Evolutionary conservation across 2,329 filamentous ascomycete genomes (phyloP), one percentile per base, ranked within the genome.

Genomic region (Bipolaris oryzae): DNA sequence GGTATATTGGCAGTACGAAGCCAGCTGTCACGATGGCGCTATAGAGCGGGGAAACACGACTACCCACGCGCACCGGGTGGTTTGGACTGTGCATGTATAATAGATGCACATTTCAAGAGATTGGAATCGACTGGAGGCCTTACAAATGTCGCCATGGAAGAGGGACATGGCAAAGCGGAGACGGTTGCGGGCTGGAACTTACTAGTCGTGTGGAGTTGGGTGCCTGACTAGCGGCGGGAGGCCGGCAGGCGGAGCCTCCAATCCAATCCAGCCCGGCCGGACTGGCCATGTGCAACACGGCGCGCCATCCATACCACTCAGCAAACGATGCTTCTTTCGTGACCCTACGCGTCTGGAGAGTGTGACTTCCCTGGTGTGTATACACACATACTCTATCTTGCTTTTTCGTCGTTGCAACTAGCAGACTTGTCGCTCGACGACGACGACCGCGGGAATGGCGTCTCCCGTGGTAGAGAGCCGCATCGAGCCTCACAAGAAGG

Each of bases 401-500:
- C n/a, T 34, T 3, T 15, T 41, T 25, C 0, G 3, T 10, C 3
- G 3, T n/a, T 31, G 9, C 35, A 13, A 7, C 6, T 1, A 18
- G 4, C 16, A 38, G 39, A 13, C 18, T 18, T 13, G 38, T 33
- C 33, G 43, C 54, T 28, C 11, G n/a, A 28, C 2, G 2, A 21
- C 21, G 7, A 21, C 49, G 11, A 33, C 20, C 23, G 21, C 28
- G 28, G 20, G 33, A 34, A 77, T 77, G 75, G 74, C 75, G 21
- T 77, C 74, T 23, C 75, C 75, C 7, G 63, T 69, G 62, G 53
- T 76, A 13, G 72, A 75, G 52, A 67, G 65, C 35, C 68, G 73
- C 25, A 58, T 77, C 37, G 74, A 77, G 61, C 75, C 75, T 25
- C 68, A 73, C 63, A 75, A 74, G 64, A 76, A 76, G 53, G 74